Base-by-base conservation (phyloP, 179 eudicot genomes). In the Silene vulgaris region DNA sequence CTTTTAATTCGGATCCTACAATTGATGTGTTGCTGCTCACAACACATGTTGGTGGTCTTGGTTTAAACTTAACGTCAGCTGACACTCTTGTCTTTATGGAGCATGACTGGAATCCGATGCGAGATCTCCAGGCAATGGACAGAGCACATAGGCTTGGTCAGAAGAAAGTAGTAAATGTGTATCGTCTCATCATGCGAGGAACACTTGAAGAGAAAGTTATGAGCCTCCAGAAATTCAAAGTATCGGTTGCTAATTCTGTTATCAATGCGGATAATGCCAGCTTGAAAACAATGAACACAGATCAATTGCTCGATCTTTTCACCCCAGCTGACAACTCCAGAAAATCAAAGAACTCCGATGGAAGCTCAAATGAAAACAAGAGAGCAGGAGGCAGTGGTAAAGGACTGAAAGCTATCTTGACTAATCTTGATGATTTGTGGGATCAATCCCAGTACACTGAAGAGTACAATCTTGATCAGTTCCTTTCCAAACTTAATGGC, bases 51-150 rank as follows among this genome's bases (percentile, higher is more conserved):
- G 99, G 99, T 69, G 99, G 98, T 37, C 94, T 96, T 62, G 99
- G 99, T 79, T 81, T 96, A 80, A 96, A 93, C 81, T 80, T 96
- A 82, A 96, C 99, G 23, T 96, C 99, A 30, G 98, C 99, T 69
- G 99, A 96, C 85, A 96, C 99, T 50, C 97, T 96, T 23, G 82
- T 96, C 52, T 96, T 96, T 76, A 89, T 96, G 99, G 98, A 96
- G 91, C 97, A 96, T 85, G 99, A 96, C 77, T 96, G 99, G 99
- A 96, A 96, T 82, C 99, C 99, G 35, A 96, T 96, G 99, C 87
- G 98, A 60, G 99, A 96, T 86, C 99, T 81, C 78, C 99, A 96
- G 95, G 99, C 99, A 71, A 96, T 96, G 98, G 99, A 96, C 85
- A 84, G 99, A 86, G 99, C 99, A 35, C 99, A 96, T 75, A 90